phyloP scores from a whole-genome alignment of 768 basidiomycete genomes.

The Agrocybe pediades region DNA sequence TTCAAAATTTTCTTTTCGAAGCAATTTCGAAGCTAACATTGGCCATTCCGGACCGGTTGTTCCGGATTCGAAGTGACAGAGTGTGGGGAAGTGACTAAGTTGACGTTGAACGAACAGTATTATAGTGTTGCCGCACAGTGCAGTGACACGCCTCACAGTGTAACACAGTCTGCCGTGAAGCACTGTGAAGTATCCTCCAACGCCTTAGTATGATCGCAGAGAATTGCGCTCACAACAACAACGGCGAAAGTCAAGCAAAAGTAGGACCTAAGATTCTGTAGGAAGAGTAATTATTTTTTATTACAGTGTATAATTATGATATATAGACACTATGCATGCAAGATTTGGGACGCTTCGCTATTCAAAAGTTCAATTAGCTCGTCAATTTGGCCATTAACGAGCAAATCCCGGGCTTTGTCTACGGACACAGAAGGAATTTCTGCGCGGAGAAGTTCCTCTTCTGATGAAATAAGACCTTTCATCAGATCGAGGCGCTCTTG shows the following conservation, averaged over 20 bases:
- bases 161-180: neutral
- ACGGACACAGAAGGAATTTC: neutral
- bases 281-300: neutral
- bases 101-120: too few relatives aligned
- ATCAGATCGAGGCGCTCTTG: conserved; percentile 23
- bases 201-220: neutral
- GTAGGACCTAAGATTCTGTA: neutral
- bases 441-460: neutral
- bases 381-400: neutral
- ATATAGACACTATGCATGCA: neutral
- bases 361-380: neutral
- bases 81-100: neutral
- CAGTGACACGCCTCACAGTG: neutral
- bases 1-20: too few relatives aligned
- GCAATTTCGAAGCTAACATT: too few relatives aligned
- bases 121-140: neutral
- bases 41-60: too few relatives aligned
- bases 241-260: neutral
- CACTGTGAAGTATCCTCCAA: too few relatives aligned
- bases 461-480: conserved; percentile 5
- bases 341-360: neutral
- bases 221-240: neutral
- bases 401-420: neutral
- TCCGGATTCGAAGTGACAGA: too few relatives aligned
- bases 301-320: neutral